Conservation (phyloP, 257 asterid species). For the Penstemon davidsonii region DNA sequence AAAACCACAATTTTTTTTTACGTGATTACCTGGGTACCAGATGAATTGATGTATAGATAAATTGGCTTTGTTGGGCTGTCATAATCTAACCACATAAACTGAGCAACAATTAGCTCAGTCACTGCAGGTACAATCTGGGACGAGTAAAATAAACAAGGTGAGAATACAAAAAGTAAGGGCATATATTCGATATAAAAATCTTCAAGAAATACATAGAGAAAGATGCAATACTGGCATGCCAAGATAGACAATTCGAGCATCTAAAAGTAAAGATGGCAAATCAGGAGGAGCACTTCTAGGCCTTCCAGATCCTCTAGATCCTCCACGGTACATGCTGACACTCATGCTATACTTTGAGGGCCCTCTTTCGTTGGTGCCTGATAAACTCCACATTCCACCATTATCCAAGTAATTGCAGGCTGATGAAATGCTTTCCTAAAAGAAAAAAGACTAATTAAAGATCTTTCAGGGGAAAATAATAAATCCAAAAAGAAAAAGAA, state of each 20-base stretch:
- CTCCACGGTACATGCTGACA: slow-evolving; percentile 77
- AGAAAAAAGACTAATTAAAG: slow-evolving; percentile 18
- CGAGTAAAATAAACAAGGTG: slow-evolving; percentile 19
- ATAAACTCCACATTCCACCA: slow-evolving; percentile 76
- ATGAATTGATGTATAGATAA: slow-evolving; percentile 82
- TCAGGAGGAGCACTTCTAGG: slow-evolving; percentile 88
- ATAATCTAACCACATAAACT: slow-evolving; percentile 85
- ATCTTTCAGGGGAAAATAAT: slow-evolving; percentile 3
- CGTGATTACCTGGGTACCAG: slow-evolving; percentile 79
- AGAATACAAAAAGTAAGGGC: background rate
- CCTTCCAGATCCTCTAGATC: slow-evolving; percentile 69
- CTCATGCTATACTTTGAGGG: slow-evolving; percentile 74
- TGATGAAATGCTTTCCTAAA: slow-evolving; percentile 80
- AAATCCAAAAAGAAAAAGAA: too few species aligned
- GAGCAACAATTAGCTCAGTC: slow-evolving; percentile 84
- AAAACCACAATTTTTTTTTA: background rate
- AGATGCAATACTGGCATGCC: slow-evolving; percentile 84
- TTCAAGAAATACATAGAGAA: slow-evolving; percentile 21
- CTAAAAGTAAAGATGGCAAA: slow-evolving; percentile 89
- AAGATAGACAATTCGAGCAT: slow-evolving; percentile 86
- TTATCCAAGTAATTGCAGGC: slow-evolving; percentile 58
- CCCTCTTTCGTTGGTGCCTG: slow-evolving; percentile 53
- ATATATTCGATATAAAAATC: background rate
- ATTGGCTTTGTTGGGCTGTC: slow-evolving; percentile 77
- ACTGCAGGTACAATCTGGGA: slow-evolving; percentile 88